Evolutionary conservation across 805 yeast species (phyloP), one percentile per base, ranked within the genome.

Genomic region (Metschnikowia peoriensis): DNA sequence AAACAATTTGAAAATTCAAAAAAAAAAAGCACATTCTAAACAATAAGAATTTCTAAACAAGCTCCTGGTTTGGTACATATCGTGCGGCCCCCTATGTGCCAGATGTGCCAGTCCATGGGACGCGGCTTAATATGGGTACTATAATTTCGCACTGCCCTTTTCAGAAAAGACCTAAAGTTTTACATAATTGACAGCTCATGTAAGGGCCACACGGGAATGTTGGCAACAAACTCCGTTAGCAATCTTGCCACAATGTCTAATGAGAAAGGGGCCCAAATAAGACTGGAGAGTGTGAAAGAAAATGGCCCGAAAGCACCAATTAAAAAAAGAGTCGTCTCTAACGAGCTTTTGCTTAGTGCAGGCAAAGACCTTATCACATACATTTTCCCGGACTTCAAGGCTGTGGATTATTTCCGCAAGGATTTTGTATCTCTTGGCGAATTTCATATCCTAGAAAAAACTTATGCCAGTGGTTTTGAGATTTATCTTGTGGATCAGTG

Each of bases 401-500:
- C 86, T 0, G 71, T 83, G 17, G 74, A 76, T 35, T 68, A 73
- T 44, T 69, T 84, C 47, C 71, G 72, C 52, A 62, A 75, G 48
- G 77, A 73, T 41, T 69, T 74, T 53, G 61, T 69, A 12, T 37
- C 58, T 2, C 52, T 58, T 6, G 65, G 67, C 44, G 77, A 72
- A 46, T 67, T 73, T 53, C 81, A 68, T 54, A 51, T 76, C 11
- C 56, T 77, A 37, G 81, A 80, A 44, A 77, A 75, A 49, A 68
- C 83, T 5, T 70, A 69, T 9, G 74, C 86, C 27, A 61, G 74
- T 1, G 98, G 99, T 1, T 90, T 87, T 65, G 98, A 94, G 68
- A 80, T 88, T 14, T 94, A 94, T 66, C 76, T 94, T 38, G 96
- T 93, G 10, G 98, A 94, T 66, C 97, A 93, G 67, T 94, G 99